Percentiles rank a stretch among this genome's conserved stretches.
These are phyloP conservation scores for Cantharellus anzutake DNA, from an alignment of 768 basidiomycete species.

Conservation along the genomic window DNA sequence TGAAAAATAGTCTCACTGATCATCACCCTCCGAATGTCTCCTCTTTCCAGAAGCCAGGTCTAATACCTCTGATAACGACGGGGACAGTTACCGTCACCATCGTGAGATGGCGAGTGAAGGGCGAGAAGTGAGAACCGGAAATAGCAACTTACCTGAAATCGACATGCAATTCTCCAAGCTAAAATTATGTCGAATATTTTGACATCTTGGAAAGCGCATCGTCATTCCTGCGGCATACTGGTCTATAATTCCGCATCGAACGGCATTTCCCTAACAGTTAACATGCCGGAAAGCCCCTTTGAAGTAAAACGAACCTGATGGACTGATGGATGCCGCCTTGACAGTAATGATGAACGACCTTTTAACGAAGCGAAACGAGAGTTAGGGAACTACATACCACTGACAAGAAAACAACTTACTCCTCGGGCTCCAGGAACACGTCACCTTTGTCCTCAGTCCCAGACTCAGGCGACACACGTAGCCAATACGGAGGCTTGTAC, in stretches of 20 bases:
- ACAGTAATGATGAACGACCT: slow-evolving; percentile 90
- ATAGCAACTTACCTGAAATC: slow-evolving; percentile 34
- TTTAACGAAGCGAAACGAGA: neutral
- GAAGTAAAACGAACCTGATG: slow-evolving; percentile 35
- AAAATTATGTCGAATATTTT: slow-evolving; percentile 63
- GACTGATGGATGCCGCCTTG: slow-evolving; percentile 82
- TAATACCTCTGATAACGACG: slow-evolving; percentile 1
- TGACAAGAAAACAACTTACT: slow-evolving; percentile 30
- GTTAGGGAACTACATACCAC: neutral
- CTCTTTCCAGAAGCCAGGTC: slow-evolving; percentile 6
- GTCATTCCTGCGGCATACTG: slow-evolving; percentile 74
- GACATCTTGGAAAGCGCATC: slow-evolving; percentile 84
- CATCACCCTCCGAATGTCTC: slow-evolving; percentile 1
- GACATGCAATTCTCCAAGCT: slow-evolving; percentile 52
- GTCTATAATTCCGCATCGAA: slow-evolving; percentile 23
- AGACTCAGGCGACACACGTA: slow-evolving; percentile 26
- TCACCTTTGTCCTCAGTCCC: slow-evolving; percentile 71
- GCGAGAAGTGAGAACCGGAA: neutral
- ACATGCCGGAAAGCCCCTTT: too few species aligned
- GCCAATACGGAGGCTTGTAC: slow-evolving; percentile 50
- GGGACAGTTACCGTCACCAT: slow-evolving; percentile 14
- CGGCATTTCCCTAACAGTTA: too few species aligned
- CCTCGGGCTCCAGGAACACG: slow-evolving; percentile 72
- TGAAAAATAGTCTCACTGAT: neutral
- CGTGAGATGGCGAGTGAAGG: neutral